phyloP scores from a whole-genome alignment of 1,284 basidiomycete species.

The Ceratobasidium papillatum region DNA sequence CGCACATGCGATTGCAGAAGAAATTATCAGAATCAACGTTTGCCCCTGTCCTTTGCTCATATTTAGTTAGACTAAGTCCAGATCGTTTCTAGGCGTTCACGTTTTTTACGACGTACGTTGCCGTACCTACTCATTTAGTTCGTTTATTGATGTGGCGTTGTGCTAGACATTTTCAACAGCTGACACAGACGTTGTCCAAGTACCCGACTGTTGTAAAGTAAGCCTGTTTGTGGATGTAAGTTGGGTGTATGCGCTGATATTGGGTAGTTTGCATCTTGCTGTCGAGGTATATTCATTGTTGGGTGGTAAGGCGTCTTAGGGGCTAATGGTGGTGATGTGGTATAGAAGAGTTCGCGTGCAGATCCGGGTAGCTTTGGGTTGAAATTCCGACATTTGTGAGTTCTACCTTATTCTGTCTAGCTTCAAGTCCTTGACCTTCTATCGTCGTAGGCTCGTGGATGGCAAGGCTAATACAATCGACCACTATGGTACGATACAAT shows the following conservation, averaged over 20 bases:
- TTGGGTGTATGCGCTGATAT: conserved; percentile 3
- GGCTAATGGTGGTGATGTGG: not conserved
- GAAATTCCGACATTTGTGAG: conserved; percentile 44
- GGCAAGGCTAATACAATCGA: conserved; percentile 64
- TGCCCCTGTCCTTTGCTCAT: conserved; percentile 40
- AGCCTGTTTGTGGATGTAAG: conserved; percentile 48
- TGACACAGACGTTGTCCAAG: conserved; percentile 72
- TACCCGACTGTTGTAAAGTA: conserved; percentile 79
- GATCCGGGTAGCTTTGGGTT: conserved; percentile 37
- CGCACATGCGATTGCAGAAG: conserved; percentile 91
- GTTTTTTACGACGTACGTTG: conserved; percentile 85
- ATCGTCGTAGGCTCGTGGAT: conserved; percentile 65
- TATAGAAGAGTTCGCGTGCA: conserved; percentile 42
- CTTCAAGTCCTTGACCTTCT: not conserved
- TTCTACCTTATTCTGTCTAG: not conserved
- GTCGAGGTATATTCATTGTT: conserved; percentile 66
- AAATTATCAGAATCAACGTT: conserved; percentile 78
- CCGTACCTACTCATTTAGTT: not conserved
- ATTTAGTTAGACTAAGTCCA: not conserved
- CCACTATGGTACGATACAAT: conserved; percentile 66
- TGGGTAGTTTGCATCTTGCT: conserved; percentile 73
- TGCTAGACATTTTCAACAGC: conserved; percentile 73
- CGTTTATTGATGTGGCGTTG: conserved; percentile 1
- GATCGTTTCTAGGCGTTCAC: conserved; percentile 69
- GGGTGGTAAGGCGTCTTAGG: too few relatives aligned